Conservation (phyloP, 306 rosid genomes). For the Vicia faba region DNA sequence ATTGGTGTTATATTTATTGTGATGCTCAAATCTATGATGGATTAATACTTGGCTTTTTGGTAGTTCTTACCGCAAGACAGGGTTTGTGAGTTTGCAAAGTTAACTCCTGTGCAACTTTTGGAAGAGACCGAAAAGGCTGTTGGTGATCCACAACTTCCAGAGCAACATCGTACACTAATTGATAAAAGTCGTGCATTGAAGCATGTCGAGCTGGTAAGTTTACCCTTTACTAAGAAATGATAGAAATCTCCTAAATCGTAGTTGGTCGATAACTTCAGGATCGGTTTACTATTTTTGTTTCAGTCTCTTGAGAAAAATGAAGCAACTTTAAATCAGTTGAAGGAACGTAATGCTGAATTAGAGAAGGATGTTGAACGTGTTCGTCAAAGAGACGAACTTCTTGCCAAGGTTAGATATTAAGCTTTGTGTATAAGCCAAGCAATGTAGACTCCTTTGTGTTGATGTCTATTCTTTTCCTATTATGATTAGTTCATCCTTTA, state of each 20-base stretch:
- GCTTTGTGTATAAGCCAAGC: conserved; percentile 18
- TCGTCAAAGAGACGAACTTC: conserved; percentile 86
- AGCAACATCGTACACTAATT: conserved; percentile 70
- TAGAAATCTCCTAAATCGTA: conserved; percentile 11
- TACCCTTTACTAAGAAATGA: conserved; percentile 14
- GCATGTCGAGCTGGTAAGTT: conserved; percentile 70
- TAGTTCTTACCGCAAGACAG: conserved; percentile 96
- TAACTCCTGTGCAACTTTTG: conserved; percentile 84
- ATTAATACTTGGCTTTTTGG: conserved; percentile 34
- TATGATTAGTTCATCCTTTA: not conserved
- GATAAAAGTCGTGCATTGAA: conserved; percentile 74
- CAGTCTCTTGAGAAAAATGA: conserved; percentile 87
- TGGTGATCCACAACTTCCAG: conserved; percentile 86
- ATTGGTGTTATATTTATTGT: conserved; percentile 12
- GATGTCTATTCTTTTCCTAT: not conserved
- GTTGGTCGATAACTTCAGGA: conserved; percentile 7
- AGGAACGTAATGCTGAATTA: conserved; percentile 74
- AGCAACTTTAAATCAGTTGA: conserved; percentile 75
- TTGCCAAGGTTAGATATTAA: conserved; percentile 59
- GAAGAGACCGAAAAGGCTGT: conserved; percentile 97
- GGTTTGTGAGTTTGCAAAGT: conserved; percentile 96
- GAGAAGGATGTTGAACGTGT: conserved; percentile 94
- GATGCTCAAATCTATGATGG: conserved; percentile 7
- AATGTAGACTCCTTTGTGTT: conserved; percentile 2
- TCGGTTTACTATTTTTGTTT: conserved; percentile 25